phyloP scores from a whole-genome alignment of 2,329 filamentous ascomycete species.

The Ophiostoma tasmaniense region DNA sequence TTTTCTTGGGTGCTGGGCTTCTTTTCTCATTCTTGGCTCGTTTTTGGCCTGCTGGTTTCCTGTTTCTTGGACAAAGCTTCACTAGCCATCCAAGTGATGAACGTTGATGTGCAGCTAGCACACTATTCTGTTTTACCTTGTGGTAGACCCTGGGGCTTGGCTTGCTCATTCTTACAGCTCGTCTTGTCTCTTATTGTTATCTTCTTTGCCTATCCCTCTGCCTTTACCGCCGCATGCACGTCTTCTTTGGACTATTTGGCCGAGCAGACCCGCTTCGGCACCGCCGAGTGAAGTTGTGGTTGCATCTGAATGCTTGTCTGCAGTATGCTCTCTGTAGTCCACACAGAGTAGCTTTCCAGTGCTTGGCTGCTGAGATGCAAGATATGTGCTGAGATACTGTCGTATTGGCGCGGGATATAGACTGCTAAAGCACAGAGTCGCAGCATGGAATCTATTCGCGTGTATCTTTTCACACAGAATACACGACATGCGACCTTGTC shows the following conservation, averaged over 20 bases:
- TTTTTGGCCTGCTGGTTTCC: neutral
- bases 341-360: no score
- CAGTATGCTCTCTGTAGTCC: no score
- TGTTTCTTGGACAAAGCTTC: neutral
- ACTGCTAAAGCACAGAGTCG: neutral
- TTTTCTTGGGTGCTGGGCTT: neutral
- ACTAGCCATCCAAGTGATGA: neutral
- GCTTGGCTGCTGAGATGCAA: neutral
- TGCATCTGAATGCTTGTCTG: neutral
- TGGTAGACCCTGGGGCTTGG: neutral
- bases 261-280: conserved; percentile 7
- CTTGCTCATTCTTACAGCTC: neutral
- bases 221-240: neutral
- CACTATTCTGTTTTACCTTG: neutral
- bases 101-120: neutral
- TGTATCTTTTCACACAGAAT: no score
- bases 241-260: neutral
- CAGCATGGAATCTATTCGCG: neutral
- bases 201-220: neutral
- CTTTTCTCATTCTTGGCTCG: neutral
- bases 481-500: neutral
- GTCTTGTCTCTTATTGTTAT: neutral
- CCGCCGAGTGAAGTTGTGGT: neutral
- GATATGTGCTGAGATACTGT: neutral
- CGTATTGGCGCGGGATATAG: neutral